Evolutionary conservation across 805 yeast species (phyloP), one percentile per base, ranked within the genome.

Genomic region (Priceomyces castillae): DNA sequence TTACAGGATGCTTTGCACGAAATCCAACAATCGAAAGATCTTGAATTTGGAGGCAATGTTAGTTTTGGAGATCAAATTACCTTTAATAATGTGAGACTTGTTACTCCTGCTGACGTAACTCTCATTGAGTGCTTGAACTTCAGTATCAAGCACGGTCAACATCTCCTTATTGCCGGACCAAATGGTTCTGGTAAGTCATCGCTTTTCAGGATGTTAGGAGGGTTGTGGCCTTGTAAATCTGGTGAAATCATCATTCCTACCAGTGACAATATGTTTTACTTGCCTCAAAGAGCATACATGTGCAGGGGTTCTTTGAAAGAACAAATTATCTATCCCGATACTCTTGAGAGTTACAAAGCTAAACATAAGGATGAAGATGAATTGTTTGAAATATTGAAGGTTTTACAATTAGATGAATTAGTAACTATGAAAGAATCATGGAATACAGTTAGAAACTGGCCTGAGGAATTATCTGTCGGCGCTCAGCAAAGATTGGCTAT

Each of bases 181-280:
- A 90, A 90, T 58, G 98, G 98, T 1, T 86, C 96, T 49, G 98
- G 98, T 20, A 90, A 90, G 65, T 90, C 97, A 0, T 90, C 97
- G 0, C 69, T 90, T 44, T 90, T 90, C 63, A 78, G 98, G 58
- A 79, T 90, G 56, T 74, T 90, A 37, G 97, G 97, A 43, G 97
- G 97, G 0, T 72, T 90, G 51, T 90, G 98, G 98, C 95, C 94
- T 2, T 82, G 90, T 16, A 70, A 76, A 36, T 62, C 67, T 10
- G 83, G 83, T 10, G 60, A 65, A 18, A 74, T 87, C 31, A 76
- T 76, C 4, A 78, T 86, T 20, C 95, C 95, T 5, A 72, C 73
- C 34, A 68, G 78, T 3, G 77, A 78, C 53, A 79, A 81, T 40
- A 81, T 90, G 57, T 90, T 90, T 59, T 90, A 90, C 64, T 76